These are phyloP conservation scores for Salix suchowensis DNA, from an alignment of 345 rosid species.

Conservation along the genomic window DNA sequence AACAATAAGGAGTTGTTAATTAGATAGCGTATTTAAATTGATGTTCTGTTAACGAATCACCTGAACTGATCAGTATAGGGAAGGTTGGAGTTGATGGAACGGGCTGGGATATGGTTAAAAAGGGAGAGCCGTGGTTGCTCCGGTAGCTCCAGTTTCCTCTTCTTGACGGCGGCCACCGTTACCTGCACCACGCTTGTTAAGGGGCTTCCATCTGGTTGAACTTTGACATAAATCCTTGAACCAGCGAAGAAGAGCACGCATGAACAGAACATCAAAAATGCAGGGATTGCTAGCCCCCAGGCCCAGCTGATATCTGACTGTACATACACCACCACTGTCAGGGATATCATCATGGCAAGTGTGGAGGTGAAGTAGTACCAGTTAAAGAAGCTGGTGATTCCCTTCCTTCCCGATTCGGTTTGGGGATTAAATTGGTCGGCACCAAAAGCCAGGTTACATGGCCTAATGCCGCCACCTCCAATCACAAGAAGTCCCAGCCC, in stretches of 20 bases:
- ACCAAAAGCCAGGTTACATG: conserved; percentile 20
- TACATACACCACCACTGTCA: conserved; percentile 13
- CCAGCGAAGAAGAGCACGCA: conserved; percentile 18
- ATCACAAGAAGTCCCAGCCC: conserved; percentile 5
- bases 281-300: conserved; percentile 21
- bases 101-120: conserved; percentile 8
- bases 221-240: conserved; percentile 18
- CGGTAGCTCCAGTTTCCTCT: conserved; percentile 8
- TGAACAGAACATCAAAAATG: conserved; percentile 14
- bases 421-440: conserved; percentile 23
- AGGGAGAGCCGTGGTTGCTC: conserved; percentile 10
- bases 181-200: conserved; percentile 20
- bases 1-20: too few relatives aligned
- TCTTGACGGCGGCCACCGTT: conserved; percentile 15
- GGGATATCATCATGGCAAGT: conserved; percentile 17
- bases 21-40: too few relatives aligned
- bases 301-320: conserved; percentile 27
- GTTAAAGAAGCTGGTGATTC: conserved; percentile 24
- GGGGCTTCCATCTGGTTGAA: conserved; percentile 22
- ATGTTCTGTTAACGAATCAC: not conserved
- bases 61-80: conserved; percentile 17
- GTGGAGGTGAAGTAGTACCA: conserved; percentile 28
- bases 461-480: conserved; percentile 19
- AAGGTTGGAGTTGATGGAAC: conserved; percentile 14
- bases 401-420: conserved; percentile 20